A percentile compares a stretch with the other conserved stretches of the same genome.
Conservation (phyloP, 345 rosid genomes). For the Eutrema japonicum region DNA sequence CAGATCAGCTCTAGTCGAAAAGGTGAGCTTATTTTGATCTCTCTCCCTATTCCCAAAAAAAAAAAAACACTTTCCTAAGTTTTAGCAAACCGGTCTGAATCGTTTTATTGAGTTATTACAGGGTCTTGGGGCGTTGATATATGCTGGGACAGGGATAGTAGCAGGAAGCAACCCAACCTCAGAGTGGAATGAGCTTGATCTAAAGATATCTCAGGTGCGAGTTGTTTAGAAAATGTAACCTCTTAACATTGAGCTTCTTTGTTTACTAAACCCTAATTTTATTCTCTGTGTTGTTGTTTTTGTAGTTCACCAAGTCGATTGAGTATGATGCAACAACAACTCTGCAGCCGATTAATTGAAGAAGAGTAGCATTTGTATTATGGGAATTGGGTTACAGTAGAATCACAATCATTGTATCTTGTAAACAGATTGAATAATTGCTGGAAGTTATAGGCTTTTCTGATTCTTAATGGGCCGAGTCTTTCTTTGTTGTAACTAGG, state of each 20-base stretch:
- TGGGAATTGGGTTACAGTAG: not conserved
- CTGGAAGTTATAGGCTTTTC: not conserved
- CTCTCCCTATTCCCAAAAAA: not conserved
- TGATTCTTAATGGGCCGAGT: conserved; percentile 26
- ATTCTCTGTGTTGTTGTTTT: conserved; percentile 12
- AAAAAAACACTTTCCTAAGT: not conserved
- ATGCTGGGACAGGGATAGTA: conserved; percentile 94
- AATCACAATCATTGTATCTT: conserved; percentile 17
- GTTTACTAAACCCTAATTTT: not conserved
- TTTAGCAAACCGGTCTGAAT: conserved; percentile 2
- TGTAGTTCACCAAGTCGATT: conserved; percentile 44
- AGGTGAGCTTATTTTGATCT: conserved; percentile 50
- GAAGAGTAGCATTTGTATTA: conserved; percentile 19
- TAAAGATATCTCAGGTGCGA: conserved; percentile 88
- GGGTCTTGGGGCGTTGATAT: conserved; percentile 86
- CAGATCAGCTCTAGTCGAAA: conserved; percentile 85
- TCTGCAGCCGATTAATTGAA: conserved; percentile 35
- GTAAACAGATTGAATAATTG: conserved; percentile 23
- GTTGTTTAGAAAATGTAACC: conserved; percentile 9
- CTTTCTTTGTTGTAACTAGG: conserved; percentile 23
- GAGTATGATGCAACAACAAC: conserved; percentile 35
- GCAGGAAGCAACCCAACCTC: conserved; percentile 80
- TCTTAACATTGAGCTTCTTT: not conserved
- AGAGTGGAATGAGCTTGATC: conserved; percentile 96
- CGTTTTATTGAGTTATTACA: conserved; percentile 22